Conservation (phyloP, 768 basidiomycete species). For the Multifurca ochricompacta region DNA sequence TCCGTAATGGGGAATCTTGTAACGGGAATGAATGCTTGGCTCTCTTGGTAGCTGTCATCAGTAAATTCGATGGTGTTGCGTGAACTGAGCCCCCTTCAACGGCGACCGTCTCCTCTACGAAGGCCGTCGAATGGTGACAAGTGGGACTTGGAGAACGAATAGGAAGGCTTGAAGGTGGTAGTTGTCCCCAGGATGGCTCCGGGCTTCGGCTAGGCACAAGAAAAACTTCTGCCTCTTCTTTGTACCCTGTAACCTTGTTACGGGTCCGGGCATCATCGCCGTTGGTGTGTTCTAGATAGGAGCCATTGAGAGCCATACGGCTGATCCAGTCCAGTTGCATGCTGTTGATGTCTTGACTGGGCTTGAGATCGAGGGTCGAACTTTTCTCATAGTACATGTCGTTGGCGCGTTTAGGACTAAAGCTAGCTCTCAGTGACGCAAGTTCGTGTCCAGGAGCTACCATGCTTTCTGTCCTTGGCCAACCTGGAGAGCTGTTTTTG, state of each 20-base stretch:
- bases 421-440: neutral
- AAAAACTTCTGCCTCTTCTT: neutral
- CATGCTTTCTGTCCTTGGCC: neutral
- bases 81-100: neutral
- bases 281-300: neutral
- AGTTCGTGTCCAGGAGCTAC: neutral
- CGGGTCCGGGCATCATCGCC: neutral
- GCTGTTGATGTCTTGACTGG: neutral
- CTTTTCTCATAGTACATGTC: neutral
- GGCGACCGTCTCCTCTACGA: neutral
- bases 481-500: neutral
- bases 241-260: neutral
- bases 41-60: neutral
- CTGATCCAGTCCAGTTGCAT: neutral
- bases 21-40: neutral
- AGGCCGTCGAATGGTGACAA: neutral
- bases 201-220: neutral
- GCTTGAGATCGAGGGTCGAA: neutral
- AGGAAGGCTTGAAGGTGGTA: slow-evolving; percentile 13
- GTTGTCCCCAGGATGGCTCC: neutral
- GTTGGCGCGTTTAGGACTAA: neutral
- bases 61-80: neutral
- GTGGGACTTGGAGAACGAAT: slow-evolving; percentile 3
- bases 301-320: slow-evolving; percentile 8
- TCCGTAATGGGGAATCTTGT: neutral